Conservation (phyloP, 495 filamentous ascomycete species). For the Bacidia rubella region DNA sequence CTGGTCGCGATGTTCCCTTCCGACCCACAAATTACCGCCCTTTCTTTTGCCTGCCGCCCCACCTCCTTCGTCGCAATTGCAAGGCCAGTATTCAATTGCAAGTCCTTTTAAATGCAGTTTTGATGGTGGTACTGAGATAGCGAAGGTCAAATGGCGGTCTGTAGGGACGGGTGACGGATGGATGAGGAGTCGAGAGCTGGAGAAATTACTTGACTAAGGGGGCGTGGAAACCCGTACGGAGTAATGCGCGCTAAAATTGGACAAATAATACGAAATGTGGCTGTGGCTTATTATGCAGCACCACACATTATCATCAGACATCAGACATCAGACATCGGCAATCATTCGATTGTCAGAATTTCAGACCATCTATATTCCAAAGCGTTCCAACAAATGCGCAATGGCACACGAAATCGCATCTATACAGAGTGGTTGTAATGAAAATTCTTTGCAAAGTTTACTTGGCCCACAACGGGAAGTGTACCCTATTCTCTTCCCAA, state of each 20-base stretch:
- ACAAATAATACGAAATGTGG: background rate
- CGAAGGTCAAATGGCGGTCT: too few species aligned
- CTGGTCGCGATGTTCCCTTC: background rate
- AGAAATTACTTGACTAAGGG: too few species aligned
- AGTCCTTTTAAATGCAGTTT: background rate
- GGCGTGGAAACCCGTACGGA: too few species aligned
- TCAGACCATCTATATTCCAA: too few species aligned
- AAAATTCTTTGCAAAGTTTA: too few species aligned
- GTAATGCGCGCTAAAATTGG: background rate
- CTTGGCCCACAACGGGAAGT: too few species aligned
- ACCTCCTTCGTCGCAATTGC: background rate
- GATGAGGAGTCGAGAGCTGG: background rate
- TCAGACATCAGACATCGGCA: background rate
- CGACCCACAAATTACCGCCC: background rate
- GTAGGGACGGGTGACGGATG: background rate
- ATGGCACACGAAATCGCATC: too few species aligned
- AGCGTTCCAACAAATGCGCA: too few species aligned
- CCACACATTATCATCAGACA: background rate
- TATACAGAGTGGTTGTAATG: too few species aligned
- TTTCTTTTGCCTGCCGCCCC: background rate
- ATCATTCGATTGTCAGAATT: background rate
- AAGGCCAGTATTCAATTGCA: background rate
- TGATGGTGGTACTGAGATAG: background rate
- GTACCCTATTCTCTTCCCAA: too few species aligned
- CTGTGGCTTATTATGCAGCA: background rate